Base-by-base conservation (phyloP, 2,329 filamentous ascomycete species). In the Thermoascus crustaceus region DNA sequence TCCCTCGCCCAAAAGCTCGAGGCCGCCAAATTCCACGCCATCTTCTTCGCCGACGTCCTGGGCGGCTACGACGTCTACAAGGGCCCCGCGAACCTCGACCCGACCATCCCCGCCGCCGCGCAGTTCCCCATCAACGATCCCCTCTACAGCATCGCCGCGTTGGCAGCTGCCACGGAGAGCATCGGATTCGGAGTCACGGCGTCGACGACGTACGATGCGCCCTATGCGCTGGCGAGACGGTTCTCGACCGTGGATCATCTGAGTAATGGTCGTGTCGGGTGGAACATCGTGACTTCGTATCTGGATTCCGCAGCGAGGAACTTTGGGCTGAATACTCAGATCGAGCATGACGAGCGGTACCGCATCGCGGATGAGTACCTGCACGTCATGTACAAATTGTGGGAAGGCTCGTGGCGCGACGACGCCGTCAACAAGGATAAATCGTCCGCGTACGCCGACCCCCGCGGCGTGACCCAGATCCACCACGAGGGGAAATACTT, bases 221-320 rank as follows among this genome's bases (percentile, higher is more conserved):
- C 72, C 4, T 74, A 73, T 30, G 69, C 73, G 32, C 61, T 74
- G 6, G 72, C 72, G 1, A 60, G 71, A 2, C 67, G 69, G 2
- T 71, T 75, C 35, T 71, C 71, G 1, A 72, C 68, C 0, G 55
- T 75, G 2, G 71, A 75, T 38, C 71, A 75, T 39, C 51, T 75
- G 4, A 70, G 62, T 30, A 55, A 61, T 21, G 70, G 71, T 0
- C 62, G 72, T 2, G 64, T 72, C 1, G 72, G 63, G 0, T 72
- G 69, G 69, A 73, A 73, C 33, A 67, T 72, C 22, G 69, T 73
- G 0, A 72, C 68, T 0, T 63, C 57, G 7, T 71, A 70, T 38
- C 50, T 68, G 2, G 64, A 70, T 23, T 64, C 60, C 7, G 66
- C 68, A 3, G 68, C 69, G 2, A 54, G 63, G n/a, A 69, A 68